Percentiles rank a stretch among this genome's conserved stretches.
Evolutionary conservation across 1,284 basidiomycete genomes (phyloP).

Genomic region (Coniferiporia weirii): DNA sequence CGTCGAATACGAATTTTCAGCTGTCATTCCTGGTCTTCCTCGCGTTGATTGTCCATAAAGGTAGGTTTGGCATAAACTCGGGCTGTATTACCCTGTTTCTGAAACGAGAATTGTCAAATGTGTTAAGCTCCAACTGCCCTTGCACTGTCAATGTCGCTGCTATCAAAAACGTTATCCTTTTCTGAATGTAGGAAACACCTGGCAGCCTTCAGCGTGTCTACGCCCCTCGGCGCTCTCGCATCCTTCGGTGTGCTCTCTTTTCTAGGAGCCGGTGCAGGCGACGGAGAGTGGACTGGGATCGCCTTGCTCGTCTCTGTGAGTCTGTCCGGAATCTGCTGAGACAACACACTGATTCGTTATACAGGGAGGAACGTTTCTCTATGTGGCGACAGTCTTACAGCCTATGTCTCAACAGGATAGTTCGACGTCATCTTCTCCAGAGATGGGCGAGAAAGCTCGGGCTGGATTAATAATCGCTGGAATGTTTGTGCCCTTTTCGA

Average conservation of each 20-base stretch:
- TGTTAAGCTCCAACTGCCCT: slow-evolving; percentile 75
- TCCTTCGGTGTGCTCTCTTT: slow-evolving; percentile 63
- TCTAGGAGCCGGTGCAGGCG: slow-evolving; percentile 41
- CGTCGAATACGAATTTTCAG: slow-evolving; percentile 29
- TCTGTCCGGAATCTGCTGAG: slow-evolving; percentile 7
- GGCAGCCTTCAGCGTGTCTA: slow-evolving; percentile 73
- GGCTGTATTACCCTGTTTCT: too few species aligned
- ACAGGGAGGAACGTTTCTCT: slow-evolving; percentile 93
- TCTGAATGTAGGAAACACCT: slow-evolving; percentile 70
- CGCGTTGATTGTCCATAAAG: slow-evolving; percentile 87
- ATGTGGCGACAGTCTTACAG: slow-evolving; percentile 88
- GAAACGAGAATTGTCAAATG: background rate
- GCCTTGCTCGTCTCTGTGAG: slow-evolving; percentile 77
- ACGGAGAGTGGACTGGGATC: slow-evolving; percentile 59
- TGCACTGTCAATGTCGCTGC: slow-evolving; percentile 75
- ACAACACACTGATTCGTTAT: background rate
- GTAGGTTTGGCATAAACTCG: slow-evolving; percentile 32
- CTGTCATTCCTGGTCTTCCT: slow-evolving; percentile 81
- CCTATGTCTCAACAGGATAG: slow-evolving; percentile 49
- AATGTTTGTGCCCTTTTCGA: slow-evolving; percentile 63
- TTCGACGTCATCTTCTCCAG: slow-evolving; percentile 26
- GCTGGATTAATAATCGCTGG: slow-evolving; percentile 55
- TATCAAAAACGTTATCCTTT: slow-evolving; percentile 67
- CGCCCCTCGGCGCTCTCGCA: slow-evolving; percentile 69
- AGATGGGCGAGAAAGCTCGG: slow-evolving; percentile 43